Conservation (phyloP, 345 rosid genomes). For the Eutrema japonicum region DNA sequence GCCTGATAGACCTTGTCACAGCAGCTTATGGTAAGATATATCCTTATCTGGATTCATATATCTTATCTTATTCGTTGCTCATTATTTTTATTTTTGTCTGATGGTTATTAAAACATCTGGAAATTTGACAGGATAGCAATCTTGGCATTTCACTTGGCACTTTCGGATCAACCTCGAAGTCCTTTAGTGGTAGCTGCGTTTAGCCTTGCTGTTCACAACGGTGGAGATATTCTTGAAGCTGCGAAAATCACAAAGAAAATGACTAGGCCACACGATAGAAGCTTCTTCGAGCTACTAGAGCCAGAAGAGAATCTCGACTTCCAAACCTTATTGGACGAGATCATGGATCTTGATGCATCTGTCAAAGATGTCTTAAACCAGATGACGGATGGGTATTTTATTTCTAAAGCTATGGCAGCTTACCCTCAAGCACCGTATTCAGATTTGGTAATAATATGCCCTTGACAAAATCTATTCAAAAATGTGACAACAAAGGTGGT, state of each 20-base stretch:
- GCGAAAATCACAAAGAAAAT: slow-evolving; percentile 63
- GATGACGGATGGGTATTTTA: slow-evolving; percentile 67
- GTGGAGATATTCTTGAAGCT: slow-evolving; percentile 79
- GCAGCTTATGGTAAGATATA: slow-evolving; percentile 79
- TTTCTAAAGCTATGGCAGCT: slow-evolving; percentile 69
- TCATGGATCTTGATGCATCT: slow-evolving; percentile 66
- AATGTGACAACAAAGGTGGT: neutral
- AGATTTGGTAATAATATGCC: slow-evolving; percentile 60
- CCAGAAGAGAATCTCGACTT: slow-evolving; percentile 36
- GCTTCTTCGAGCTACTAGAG: slow-evolving; percentile 61
- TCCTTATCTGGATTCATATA: neutral
- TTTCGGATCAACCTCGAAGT: slow-evolving; percentile 68
- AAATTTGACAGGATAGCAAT: slow-evolving; percentile 63
- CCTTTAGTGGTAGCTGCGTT: slow-evolving; percentile 79
- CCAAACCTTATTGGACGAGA: slow-evolving; percentile 51
- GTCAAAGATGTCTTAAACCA: slow-evolving; percentile 51
- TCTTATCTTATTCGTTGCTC: neutral
- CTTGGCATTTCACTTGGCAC: slow-evolving; percentile 82
- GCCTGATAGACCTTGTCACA: slow-evolving; percentile 89
- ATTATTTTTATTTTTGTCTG: neutral
- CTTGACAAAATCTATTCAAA: neutral
- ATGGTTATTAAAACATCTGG: neutral
- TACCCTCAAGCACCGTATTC: slow-evolving; percentile 78
- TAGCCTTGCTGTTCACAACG: slow-evolving; percentile 76
- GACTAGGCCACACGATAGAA: slow-evolving; percentile 49